Percentiles rank a stretch among this genome's conserved stretches.
Evolutionary conservation across 1,139 yeast genomes (phyloP).

Genomic region (Tardiomyces depauwii): DNA sequence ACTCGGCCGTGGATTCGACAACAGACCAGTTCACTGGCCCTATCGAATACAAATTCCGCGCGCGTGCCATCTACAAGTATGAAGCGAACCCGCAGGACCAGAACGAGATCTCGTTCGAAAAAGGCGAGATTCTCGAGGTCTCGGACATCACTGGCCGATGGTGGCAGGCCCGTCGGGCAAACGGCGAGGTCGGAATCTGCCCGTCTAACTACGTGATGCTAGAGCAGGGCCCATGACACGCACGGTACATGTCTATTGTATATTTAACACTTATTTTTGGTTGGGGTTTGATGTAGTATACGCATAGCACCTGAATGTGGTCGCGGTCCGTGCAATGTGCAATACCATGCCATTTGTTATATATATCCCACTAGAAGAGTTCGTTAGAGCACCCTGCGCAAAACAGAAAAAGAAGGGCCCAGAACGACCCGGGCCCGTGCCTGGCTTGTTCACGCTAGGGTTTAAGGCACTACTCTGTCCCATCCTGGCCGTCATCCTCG

Average conservation of each 20-base stretch:
- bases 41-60: constrained; percentile 66
- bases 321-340: too few relatives aligned
- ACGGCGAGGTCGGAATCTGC: constrained; percentile 93
- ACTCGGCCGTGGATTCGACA: background rate
- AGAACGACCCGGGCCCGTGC: too few relatives aligned
- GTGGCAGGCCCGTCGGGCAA: constrained; percentile 93
- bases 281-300: too few relatives aligned
- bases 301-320: too few relatives aligned
- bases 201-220: constrained; percentile 89
- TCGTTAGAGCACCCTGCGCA: too few relatives aligned
- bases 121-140: constrained; percentile 84
- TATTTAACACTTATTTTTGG: too few relatives aligned
- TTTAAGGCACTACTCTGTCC: background rate
- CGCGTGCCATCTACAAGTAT: constrained; percentile 77
- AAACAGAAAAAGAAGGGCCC: too few relatives aligned
- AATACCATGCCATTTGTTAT: too few relatives aligned
- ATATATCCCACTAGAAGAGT: too few relatives aligned
- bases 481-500: constrained; percentile 33
- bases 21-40: constrained; percentile 15
- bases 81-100: constrained; percentile 92
- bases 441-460: too few relatives aligned
- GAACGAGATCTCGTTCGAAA: constrained; percentile 81
- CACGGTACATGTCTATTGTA: too few relatives aligned
- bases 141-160: constrained; percentile 93
- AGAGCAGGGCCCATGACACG: constrained; percentile 16